A percentile compares a stretch with the other conserved stretches of the same genome.
Evolutionary conservation across 2,329 filamentous ascomycete species (phyloP).

Genomic region (Bipolaris bicolor): DNA sequence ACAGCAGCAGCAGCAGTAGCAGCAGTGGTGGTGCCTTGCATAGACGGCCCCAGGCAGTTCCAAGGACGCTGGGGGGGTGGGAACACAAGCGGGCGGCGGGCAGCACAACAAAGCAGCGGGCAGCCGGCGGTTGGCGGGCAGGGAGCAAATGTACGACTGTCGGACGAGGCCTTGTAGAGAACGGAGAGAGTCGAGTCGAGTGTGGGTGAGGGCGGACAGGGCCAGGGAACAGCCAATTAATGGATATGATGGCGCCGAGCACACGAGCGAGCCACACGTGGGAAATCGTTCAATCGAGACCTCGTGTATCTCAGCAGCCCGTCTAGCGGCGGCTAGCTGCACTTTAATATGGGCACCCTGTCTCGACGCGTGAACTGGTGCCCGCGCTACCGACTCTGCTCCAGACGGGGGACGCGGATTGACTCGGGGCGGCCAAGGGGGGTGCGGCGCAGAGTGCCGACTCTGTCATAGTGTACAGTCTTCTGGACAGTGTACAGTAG

Average conservation of each 20-base stretch:
- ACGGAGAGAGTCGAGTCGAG: slow-evolving; percentile 24
- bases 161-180: slow-evolving; percentile 26
- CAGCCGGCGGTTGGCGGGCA: slow-evolving; percentile 32
- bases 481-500: too few species aligned
- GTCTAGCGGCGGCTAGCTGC: slow-evolving; percentile 47
- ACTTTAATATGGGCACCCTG: slow-evolving; percentile 39
- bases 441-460: background rate
- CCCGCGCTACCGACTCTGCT: slow-evolving; percentile 20
- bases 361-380: slow-evolving; percentile 30
- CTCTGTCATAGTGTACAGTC: background rate
- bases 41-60: slow-evolving; percentile 34
- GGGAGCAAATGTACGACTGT: slow-evolving; percentile 38
- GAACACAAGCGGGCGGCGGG: slow-evolving; percentile 23
- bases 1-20: slow-evolving; percentile 21
- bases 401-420: slow-evolving; percentile 8
- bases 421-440: slow-evolving; percentile 3
- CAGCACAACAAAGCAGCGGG: slow-evolving; percentile 31
- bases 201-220: slow-evolving; percentile 28
- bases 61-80: slow-evolving; percentile 30
- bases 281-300: slow-evolving; percentile 49
- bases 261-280: slow-evolving; percentile 42
- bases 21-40: slow-evolving; percentile 44
- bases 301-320: slow-evolving; percentile 47
- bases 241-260: slow-evolving; percentile 32
- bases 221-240: slow-evolving; percentile 39